Evolutionary conservation across 805 yeast genomes (phyloP).

Genomic region (Starmerella apicola): DNA sequence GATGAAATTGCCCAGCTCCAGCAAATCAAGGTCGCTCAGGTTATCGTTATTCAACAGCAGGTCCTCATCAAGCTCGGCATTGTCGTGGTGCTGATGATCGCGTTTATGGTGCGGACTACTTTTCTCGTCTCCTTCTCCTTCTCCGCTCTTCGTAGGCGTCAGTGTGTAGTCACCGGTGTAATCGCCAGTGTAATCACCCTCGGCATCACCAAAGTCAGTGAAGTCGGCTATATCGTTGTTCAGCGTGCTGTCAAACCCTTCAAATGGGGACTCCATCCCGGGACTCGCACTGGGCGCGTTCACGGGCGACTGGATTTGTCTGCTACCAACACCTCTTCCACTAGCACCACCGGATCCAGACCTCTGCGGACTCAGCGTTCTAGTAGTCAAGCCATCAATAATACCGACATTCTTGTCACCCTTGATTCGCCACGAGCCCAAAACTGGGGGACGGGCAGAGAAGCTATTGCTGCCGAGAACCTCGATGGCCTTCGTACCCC

Average conservation of each 20-base stretch:
- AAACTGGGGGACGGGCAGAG: conserved; percentile 77
- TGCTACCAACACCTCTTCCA: no score
- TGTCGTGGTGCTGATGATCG: background rate
- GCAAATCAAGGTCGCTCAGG: conserved; percentile 33
- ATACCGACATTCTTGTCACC: conserved; percentile 68
- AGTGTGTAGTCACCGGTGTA: background rate
- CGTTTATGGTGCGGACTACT: no score
- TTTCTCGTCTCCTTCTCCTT: background rate
- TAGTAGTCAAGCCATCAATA: conserved; percentile 85
- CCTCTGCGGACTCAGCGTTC: conserved; percentile 58
- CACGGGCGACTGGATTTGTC: background rate
- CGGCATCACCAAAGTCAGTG: conserved; percentile 7
- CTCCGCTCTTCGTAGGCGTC: background rate
- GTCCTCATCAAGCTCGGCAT: background rate
- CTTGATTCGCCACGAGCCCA: conserved; percentile 78
- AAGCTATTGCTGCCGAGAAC: conserved; percentile 77
- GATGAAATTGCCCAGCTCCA: conserved; percentile 59
- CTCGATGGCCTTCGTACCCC: conserved; percentile 79
- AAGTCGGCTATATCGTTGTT: conserved; percentile 3
- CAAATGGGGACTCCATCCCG: background rate
- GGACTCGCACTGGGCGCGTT: background rate
- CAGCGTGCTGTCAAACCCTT: background rate
- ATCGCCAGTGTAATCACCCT: background rate
- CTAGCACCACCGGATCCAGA: no score
- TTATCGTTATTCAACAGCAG: conserved; percentile 30